Evolutionary conservation across 306 rosid species (phyloP).

Genomic region (Quercus suber): DNA sequence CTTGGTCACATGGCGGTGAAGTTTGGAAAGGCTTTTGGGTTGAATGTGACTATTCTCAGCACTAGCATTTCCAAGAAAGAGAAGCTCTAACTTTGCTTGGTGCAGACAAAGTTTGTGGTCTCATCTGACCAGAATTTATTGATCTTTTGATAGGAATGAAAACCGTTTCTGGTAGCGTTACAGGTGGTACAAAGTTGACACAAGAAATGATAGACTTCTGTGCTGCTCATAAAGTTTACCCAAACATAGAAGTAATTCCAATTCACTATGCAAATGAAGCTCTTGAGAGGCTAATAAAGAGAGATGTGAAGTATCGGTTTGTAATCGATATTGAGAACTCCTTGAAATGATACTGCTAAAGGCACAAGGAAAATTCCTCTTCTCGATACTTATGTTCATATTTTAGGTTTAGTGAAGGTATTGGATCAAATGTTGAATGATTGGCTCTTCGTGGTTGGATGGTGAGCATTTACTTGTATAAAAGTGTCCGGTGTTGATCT

Average conservation of each 20-base stretch:
- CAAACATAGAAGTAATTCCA: constrained; percentile 71
- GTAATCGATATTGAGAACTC: constrained; percentile 76
- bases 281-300: constrained; percentile 60
- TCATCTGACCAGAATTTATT: constrained; percentile 50
- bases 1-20: constrained; percentile 89
- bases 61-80: constrained; percentile 76
- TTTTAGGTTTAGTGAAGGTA: too few relatives aligned
- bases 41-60: constrained; percentile 70
- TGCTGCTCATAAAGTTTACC: constrained; percentile 56
- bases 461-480: constrained; percentile 27
- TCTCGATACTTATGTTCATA: too few relatives aligned
- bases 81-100: constrained; percentile 64
- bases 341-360: constrained; percentile 30
- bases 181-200: constrained; percentile 63
- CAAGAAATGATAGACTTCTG: constrained; percentile 78
- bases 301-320: constrained; percentile 69
- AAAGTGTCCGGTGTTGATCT: too few relatives aligned
- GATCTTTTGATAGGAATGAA: constrained; percentile 46
- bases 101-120: constrained; percentile 68
- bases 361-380: background rate
- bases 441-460: constrained; percentile 7
- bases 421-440: too few relatives aligned
- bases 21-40: constrained; percentile 79
- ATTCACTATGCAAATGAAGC: constrained; percentile 77
- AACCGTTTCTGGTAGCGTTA: constrained; percentile 53